Conservation (phyloP, 495 filamentous ascomycete genomes). For the Xylaria cubensis region DNA sequence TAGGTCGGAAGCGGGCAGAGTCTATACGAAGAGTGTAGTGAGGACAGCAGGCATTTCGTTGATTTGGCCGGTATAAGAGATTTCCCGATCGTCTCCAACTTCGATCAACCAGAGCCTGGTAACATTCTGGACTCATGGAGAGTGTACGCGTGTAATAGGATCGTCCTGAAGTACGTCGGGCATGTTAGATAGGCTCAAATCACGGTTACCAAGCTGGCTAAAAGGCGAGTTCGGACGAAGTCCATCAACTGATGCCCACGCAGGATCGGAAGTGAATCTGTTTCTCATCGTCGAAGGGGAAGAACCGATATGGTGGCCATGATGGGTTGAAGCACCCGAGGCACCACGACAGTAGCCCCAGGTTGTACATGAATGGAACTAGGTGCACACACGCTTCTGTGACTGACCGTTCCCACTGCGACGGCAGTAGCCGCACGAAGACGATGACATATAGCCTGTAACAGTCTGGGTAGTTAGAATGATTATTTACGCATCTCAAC, state of each 20-base stretch:
- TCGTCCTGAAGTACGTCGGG: conserved; percentile 63
- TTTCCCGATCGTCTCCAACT: conserved; percentile 86
- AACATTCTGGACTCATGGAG: conserved; percentile 72
- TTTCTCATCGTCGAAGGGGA: conserved; percentile 2
- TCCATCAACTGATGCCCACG: not conserved
- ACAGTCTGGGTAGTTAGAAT: conserved; percentile 28
- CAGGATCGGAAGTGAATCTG: not conserved
- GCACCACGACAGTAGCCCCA: conserved; percentile 7
- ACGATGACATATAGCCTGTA: conserved; percentile 55
- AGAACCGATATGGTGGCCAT: not conserved
- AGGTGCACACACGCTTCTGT: conserved; percentile 44
- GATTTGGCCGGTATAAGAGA: conserved; percentile 94
- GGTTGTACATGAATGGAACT: conserved; percentile 21
- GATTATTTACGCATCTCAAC: not conserved
- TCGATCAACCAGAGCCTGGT: conserved; percentile 81
- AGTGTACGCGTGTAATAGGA: conserved; percentile 80
- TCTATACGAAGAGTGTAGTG: conserved; percentile 92
- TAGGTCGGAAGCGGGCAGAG: conserved; percentile 70
- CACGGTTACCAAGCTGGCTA: conserved; percentile 36
- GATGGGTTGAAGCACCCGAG: conserved; percentile 31
- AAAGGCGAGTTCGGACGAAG: conserved; percentile 29
- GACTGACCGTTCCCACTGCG: conserved; percentile 50
- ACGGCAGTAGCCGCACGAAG: conserved; percentile 61
- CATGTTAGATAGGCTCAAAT: conserved; percentile 40
- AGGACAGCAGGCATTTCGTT: conserved; percentile 84